Conservation (phyloP, 2,329 filamentous ascomycete species). For the Trichoderma sp. region DNA sequence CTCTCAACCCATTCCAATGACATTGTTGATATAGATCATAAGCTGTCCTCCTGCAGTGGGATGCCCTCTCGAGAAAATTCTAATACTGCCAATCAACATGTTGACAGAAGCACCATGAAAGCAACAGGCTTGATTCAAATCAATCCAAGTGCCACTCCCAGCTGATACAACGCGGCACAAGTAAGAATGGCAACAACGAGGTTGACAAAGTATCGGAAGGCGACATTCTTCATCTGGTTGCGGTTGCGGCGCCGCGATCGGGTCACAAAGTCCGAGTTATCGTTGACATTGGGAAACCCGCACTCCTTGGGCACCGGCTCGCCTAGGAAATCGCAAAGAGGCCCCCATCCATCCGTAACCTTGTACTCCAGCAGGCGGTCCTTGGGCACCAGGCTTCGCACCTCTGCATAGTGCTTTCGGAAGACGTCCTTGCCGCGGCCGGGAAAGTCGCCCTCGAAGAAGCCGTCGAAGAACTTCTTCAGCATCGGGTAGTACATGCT, state of each 20-base stretch:
- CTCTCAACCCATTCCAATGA: background rate
- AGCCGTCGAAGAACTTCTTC: slow-evolving; percentile 65
- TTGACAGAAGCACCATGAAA: background rate
- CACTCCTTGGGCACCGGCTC: slow-evolving; percentile 36
- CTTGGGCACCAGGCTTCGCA: slow-evolving; percentile 23
- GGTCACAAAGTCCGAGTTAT: slow-evolving; percentile 41
- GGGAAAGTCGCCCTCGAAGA: slow-evolving; percentile 52
- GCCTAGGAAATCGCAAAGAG: slow-evolving; percentile 41
- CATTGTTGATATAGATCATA: background rate
- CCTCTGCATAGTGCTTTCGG: slow-evolving; percentile 35
- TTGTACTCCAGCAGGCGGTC: slow-evolving; percentile 35
- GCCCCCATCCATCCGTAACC: slow-evolving; percentile 41
- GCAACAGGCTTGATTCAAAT: background rate
- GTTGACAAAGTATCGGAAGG: slow-evolving; percentile 32
- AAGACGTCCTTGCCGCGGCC: slow-evolving; percentile 29
- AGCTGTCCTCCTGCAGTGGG: too few species aligned
- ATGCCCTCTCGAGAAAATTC: too few species aligned
- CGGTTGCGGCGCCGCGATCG: slow-evolving; percentile 38
- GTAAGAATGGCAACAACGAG: slow-evolving; percentile 25
- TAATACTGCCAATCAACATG: too few species aligned
- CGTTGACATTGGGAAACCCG: slow-evolving; percentile 36
- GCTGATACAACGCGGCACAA: background rate
- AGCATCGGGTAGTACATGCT: slow-evolving; percentile 71
- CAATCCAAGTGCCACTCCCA: background rate
- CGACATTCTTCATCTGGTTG: slow-evolving; percentile 41